Percentiles rank a stretch among this genome's conserved stretches.
phyloP scores from a whole-genome alignment of 352 stramenopile species.

The Globisporangium middletonii region DNA sequence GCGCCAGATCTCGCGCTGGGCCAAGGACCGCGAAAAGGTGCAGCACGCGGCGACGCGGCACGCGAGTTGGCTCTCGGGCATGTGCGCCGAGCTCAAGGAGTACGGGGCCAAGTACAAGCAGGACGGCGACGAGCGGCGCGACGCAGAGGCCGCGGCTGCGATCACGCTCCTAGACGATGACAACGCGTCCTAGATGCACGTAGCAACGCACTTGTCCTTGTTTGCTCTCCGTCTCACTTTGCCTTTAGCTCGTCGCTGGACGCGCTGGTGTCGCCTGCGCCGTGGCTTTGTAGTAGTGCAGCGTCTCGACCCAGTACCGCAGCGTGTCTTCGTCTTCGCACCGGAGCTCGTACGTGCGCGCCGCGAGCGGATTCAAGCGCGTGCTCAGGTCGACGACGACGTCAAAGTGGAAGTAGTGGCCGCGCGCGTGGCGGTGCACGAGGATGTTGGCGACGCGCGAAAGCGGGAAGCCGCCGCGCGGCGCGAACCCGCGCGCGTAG shows the following conservation, averaged over 20 bases:
- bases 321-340: conserved; percentile 47
- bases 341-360: conserved; percentile 64
- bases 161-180: conserved; percentile 12
- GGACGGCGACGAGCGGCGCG: conserved; percentile 6
- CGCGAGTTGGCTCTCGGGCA: conserved; percentile 47
- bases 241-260: conserved; percentile 27
- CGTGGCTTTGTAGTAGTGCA: conserved; percentile 59
- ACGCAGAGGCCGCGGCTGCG: conserved; percentile 15
- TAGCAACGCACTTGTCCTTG: background rate
- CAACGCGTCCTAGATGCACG: background rate
- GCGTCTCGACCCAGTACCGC: conserved; percentile 62
- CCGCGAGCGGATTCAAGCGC: conserved; percentile 44
- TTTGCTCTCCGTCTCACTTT: background rate
- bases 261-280: conserved; percentile 32
- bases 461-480: conserved; percentile 50
- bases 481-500: conserved; percentile 50
- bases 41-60: conserved; percentile 55
- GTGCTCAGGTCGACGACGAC: conserved; percentile 66
- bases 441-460: conserved; percentile 54
- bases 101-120: conserved; percentile 46
- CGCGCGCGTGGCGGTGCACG: conserved; percentile 30
- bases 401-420: conserved; percentile 53
- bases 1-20: conserved; percentile 57
- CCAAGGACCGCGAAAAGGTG: conserved; percentile 46
- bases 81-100: conserved; percentile 58